Evolutionary conservation across 768 basidiomycete genomes (phyloP), one percentile per base, ranked within the genome.

Genomic region (Xanthoconium purpureum): DNA sequence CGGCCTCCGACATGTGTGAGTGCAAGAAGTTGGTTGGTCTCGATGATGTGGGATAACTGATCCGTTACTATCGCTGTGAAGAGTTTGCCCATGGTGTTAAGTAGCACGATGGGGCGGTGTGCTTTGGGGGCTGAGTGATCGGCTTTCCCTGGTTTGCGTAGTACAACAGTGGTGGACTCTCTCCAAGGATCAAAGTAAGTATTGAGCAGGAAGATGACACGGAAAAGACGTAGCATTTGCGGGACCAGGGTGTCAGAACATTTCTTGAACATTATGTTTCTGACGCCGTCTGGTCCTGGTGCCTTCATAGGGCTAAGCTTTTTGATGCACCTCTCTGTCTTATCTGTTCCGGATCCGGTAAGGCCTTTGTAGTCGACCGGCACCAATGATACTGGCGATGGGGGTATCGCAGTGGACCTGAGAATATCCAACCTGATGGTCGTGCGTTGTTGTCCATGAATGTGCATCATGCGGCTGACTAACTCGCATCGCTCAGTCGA

Each of bases 401-500:
- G 49, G 20, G 52, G 56, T 61, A 55, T 67, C 66, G 50, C 66
- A 65, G 18, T 39, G 24, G 45, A 40, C 47, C 39, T 20, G 30
- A 57, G 4, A 55, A 36, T 45, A 56, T 40, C 47, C 49, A 52
- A 17, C 45, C 44, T 18, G 3, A 33, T 12, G n/a, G n/a, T n/a
- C n/a, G 33, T 35, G 6, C 20, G 15, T 10, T 47, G 12, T 47
- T 46, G 50, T 28, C 42, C 47, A 52, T 57, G 54, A 45, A 24
- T 58, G 24, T 24, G 18, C 29, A 53, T 51, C 49, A 46, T 47
- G 38, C 32, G 4, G 42, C 32, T 42, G 55, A 47, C 36, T 43
- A 33, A 55, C 36, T 6, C 15, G 42, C 38, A 51, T 49, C 52
- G 33, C 53, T 67, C 61, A 70, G 59, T 77, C 79, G 56, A 85